Conservation (phyloP, 495 filamentous ascomycete species). For the Choiromyces venosus region DNA sequence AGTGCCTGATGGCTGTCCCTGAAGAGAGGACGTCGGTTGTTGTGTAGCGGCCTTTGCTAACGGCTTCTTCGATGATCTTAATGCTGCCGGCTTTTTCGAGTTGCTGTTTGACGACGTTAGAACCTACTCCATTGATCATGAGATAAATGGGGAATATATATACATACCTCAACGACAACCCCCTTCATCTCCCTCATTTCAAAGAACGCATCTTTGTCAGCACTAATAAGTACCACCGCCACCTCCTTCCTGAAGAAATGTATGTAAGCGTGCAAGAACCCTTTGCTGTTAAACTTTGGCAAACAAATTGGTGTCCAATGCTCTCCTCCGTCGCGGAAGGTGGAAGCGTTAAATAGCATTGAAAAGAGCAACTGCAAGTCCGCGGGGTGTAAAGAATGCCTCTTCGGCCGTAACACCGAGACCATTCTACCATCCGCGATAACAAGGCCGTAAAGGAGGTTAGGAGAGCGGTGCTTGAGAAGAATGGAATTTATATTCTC, state of each 20-base stretch:
- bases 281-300: constrained; percentile 92
- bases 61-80: constrained; percentile 65
- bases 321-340: constrained; percentile 84
- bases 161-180: constrained; percentile 57
- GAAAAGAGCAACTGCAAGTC: constrained; percentile 97
- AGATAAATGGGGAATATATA: constrained; percentile 1
- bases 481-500: constrained; percentile 80
- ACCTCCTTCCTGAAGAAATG: constrained; percentile 75
- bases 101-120: constrained; percentile 45
- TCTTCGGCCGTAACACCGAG: constrained; percentile 85
- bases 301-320: constrained; percentile 97
- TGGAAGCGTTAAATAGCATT: constrained; percentile 95
- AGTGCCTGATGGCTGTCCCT: constrained; percentile 74
- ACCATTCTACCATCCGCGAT: constrained; percentile 92
- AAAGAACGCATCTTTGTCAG: constrained; percentile 88
- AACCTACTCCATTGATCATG: constrained; percentile 10
- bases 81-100: constrained; percentile 71
- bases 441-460: constrained; percentile 85
- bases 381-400: constrained; percentile 90
- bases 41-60: constrained; percentile 62
- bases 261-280: constrained; percentile 99
- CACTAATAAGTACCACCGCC: constrained; percentile 86
- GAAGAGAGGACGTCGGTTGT: constrained; percentile 67
- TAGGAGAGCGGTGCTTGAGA: constrained; percentile 65
- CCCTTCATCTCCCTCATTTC: constrained; percentile 81